phyloP scores from a whole-genome alignment of 768 basidiomycete genomes.

The Clitopilus hobsonii region DNA sequence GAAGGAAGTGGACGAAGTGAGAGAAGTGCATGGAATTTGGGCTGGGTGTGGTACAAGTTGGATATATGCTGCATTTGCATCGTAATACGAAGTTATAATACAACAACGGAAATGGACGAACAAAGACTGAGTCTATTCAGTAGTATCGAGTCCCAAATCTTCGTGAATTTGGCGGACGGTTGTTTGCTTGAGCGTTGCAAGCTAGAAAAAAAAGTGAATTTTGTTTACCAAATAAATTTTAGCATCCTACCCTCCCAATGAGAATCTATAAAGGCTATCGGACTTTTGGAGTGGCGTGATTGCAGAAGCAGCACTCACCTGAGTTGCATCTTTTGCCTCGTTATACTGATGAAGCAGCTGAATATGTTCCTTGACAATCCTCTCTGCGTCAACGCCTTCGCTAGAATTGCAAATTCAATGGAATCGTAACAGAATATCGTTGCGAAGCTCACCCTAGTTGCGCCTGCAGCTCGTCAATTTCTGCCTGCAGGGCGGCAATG shows the following conservation, averaged over 20 bases:
- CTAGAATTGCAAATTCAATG: slow-evolving; percentile 9
- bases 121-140: slow-evolving; percentile 42
- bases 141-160: slow-evolving; percentile 58
- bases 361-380: slow-evolving; percentile 56
- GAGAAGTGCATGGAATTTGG: slow-evolving; percentile 27
- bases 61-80: slow-evolving; percentile 26
- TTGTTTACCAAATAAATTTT: not conserved
- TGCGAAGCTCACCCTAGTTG: slow-evolving; percentile 18
- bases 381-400: slow-evolving; percentile 19
- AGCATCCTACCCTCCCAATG: slow-evolving; percentile 60
- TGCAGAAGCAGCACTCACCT: slow-evolving; percentile 38
- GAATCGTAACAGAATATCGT: not conserved
- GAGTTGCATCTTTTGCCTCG: slow-evolving; percentile 79
- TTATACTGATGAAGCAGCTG: slow-evolving; percentile 72
- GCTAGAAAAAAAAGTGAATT: slow-evolving; percentile 35
- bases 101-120: too few relatives aligned
- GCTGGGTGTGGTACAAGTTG: slow-evolving; percentile 45
- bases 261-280: slow-evolving; percentile 46
- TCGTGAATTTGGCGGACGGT: slow-evolving; percentile 73
- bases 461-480: slow-evolving; percentile 21
- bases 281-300: not conserved
- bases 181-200: slow-evolving; percentile 64
- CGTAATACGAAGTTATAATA: not conserved
- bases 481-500: slow-evolving; percentile 17
- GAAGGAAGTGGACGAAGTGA: not conserved